These are phyloP conservation scores for Bryoglossum gracile DNA, from an alignment of 495 filamentous ascomycete species.

Conservation along the genomic window DNA sequence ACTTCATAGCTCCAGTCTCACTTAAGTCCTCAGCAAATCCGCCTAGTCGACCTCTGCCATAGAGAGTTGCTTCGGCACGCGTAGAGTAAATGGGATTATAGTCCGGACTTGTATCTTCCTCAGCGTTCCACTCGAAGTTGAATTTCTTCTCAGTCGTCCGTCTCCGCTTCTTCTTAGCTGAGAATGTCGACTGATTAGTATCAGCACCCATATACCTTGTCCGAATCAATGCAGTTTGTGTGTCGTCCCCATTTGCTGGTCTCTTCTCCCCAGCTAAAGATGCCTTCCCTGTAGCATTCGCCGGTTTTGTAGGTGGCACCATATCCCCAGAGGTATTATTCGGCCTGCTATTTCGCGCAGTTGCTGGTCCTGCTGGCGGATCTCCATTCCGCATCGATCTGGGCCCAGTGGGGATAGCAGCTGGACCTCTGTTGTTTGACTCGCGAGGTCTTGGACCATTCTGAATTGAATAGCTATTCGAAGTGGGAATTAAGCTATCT, in stretches of 20 bases:
- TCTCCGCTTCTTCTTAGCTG: conserved; percentile 92
- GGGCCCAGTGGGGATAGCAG: conserved; percentile 65
- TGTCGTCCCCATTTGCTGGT: conserved; percentile 55
- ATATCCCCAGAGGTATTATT: conserved; percentile 21
- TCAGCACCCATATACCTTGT: conserved; percentile 92
- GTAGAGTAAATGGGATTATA: conserved; percentile 84
- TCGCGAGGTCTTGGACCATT: conserved; percentile 11
- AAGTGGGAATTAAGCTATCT: conserved; percentile 10
- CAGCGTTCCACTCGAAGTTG: conserved; percentile 97
- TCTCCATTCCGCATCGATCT: conserved; percentile 58
- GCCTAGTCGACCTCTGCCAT: conserved; percentile 71
- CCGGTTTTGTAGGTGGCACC: conserved; percentile 34
- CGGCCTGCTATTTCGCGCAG: conserved; percentile 41
- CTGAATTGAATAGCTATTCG: conserved; percentile 16
- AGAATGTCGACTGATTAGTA: conserved; percentile 80
- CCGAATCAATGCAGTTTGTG: conserved; percentile 69
- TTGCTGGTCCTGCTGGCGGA: conserved; percentile 45
- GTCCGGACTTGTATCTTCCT: conserved; percentile 89
- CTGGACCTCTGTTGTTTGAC: conserved; percentile 15
- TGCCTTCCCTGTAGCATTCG: conserved; percentile 26
- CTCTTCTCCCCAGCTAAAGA: conserved; percentile 44
- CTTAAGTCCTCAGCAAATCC: conserved; percentile 75
- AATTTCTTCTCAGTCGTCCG: conserved; percentile 95
- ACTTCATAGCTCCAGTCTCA: conserved; percentile 62
- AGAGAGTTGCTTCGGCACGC: conserved; percentile 67